These are phyloP conservation scores for Yarrowia divulgata DNA, from an alignment of 805 yeast species.

Conservation along the genomic window DNA sequence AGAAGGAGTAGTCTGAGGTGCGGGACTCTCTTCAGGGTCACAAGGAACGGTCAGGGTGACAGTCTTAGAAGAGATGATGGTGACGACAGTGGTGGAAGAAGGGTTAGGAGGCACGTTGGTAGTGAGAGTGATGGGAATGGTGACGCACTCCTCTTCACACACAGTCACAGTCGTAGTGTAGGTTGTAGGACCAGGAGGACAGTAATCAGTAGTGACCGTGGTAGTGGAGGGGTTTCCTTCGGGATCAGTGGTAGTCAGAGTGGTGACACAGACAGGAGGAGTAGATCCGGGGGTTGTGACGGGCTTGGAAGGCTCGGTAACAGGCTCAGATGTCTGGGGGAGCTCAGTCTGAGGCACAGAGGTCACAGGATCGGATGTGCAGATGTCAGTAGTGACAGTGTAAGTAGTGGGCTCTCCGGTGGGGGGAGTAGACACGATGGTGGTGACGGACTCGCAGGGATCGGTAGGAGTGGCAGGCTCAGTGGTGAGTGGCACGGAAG, in stretches of 20 bases:
- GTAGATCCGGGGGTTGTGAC: neutral
- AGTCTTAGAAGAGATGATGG: constrained; percentile 10
- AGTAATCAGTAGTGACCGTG: constrained; percentile 19
- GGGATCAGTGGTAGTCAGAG: constrained; percentile 11
- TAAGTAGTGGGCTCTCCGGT: no score
- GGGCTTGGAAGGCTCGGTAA: neutral
- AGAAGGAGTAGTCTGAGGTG: neutral
- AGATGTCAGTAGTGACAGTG: no score
- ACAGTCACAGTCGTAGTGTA: constrained; percentile 9
- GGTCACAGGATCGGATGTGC: constrained; percentile 5
- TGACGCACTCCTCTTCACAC: constrained; percentile 11
- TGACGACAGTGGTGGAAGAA: neutral
- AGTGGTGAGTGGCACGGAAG: neutral
- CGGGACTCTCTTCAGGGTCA: constrained; percentile 18
- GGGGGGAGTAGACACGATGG: no score
- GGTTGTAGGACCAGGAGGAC: constrained; percentile 14
- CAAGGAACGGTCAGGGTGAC: constrained; percentile 28
- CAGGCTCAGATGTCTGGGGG: constrained; percentile 4
- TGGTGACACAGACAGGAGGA: constrained; percentile 1
- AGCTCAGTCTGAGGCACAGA: constrained; percentile 18
- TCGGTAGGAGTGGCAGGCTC: neutral
- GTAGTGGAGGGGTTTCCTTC: constrained; percentile 21
- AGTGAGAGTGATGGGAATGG: constrained; percentile 10
- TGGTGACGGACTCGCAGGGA: no score
- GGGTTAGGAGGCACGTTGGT: constrained; percentile 12